Percentiles rank a stretch among this genome's conserved stretches.
Evolutionary conservation across 495 filamentous ascomycete genomes (phyloP).

Genomic region (Daldinia caldariorum): DNA sequence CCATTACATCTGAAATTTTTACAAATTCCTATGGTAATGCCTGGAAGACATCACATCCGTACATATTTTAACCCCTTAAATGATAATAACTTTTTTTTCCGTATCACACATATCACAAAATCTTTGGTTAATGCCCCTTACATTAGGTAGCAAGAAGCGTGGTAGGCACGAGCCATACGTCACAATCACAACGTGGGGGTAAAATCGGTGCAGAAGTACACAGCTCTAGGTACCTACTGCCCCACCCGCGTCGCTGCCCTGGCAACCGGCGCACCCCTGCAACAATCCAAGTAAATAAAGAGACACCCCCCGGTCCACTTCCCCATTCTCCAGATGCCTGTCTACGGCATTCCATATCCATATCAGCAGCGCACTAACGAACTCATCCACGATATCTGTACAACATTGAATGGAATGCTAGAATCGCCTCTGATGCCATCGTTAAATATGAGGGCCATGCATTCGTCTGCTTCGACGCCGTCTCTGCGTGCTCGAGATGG

Average conservation of each 20-base stretch:
- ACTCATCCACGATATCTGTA: constrained; percentile 53
- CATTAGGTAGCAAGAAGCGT: background rate
- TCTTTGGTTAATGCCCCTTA: background rate
- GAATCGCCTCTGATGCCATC: constrained; percentile 59
- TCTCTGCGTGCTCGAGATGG: constrained; percentile 79
- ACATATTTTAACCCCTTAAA: no score
- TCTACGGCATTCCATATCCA: constrained; percentile 45
- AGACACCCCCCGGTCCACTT: constrained; percentile 5
- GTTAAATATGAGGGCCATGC: constrained; percentile 53
- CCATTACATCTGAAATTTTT: no score
- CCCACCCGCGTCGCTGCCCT: constrained; percentile 11
- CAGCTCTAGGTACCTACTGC: background rate
- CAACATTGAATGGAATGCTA: constrained; percentile 58
- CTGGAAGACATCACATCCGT: no score
- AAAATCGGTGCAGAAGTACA: no score
- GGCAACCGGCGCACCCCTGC: constrained; percentile 23
- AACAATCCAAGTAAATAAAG: constrained; percentile 36
- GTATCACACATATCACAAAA: background rate
- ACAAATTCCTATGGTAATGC: no score
- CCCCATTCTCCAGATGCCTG: constrained; percentile 35
- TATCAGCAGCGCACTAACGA: constrained; percentile 43
- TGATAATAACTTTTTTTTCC: background rate
- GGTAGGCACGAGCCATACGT: constrained; percentile 4
- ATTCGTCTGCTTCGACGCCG: constrained; percentile 71
- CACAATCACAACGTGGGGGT: constrained; percentile 29